A percentile compares a stretch with the other conserved stretches of the same genome.
Evolutionary conservation across 257 asterid genomes (phyloP).

Genomic region (Paulownia fortunei): DNA sequence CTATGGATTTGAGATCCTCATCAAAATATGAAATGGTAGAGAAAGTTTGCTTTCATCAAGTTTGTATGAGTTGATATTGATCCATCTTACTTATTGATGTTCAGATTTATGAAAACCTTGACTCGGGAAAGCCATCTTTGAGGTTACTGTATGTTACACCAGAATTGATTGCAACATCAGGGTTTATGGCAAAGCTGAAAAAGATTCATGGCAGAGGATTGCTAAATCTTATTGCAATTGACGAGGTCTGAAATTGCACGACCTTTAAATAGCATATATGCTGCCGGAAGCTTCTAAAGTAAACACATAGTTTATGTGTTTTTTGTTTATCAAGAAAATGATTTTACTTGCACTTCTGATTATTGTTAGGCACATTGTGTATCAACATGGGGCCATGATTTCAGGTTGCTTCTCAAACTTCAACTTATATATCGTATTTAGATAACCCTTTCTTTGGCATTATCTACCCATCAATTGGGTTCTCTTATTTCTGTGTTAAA

Average conservation of each 20-base stretch:
- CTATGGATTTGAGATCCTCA: conserved; percentile 29
- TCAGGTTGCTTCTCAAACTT: conserved; percentile 66
- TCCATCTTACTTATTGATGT: conserved; percentile 24
- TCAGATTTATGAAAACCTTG: conserved; percentile 87
- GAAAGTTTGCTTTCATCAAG: conserved; percentile 26
- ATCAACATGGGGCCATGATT: conserved; percentile 98
- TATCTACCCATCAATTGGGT: conserved; percentile 20
- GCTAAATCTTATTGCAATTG: conserved; percentile 84
- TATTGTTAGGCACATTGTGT: conserved; percentile 89
- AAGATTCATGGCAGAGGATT: conserved; percentile 84
- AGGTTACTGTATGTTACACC: conserved; percentile 94
- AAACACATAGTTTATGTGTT: conserved; percentile 10
- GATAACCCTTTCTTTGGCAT: conserved; percentile 19
- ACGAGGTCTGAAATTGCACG: conserved; percentile 65
- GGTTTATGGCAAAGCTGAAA: conserved; percentile 75
- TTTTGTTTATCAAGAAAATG: conserved; percentile 18
- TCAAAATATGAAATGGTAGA: conserved; percentile 20
- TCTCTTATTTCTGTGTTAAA: not conserved
- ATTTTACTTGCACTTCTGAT: conserved; percentile 33
- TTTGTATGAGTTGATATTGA: conserved; percentile 25
- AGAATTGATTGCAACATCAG: conserved; percentile 83
- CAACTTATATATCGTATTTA: conserved; percentile 17
- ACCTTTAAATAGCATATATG: not conserved
- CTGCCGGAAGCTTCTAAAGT: conserved; percentile 32
- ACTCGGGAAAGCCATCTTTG: conserved; percentile 86